Conservation (phyloP, 1,284 basidiomycete genomes). For the Apiotrichum laibachii region DNA sequence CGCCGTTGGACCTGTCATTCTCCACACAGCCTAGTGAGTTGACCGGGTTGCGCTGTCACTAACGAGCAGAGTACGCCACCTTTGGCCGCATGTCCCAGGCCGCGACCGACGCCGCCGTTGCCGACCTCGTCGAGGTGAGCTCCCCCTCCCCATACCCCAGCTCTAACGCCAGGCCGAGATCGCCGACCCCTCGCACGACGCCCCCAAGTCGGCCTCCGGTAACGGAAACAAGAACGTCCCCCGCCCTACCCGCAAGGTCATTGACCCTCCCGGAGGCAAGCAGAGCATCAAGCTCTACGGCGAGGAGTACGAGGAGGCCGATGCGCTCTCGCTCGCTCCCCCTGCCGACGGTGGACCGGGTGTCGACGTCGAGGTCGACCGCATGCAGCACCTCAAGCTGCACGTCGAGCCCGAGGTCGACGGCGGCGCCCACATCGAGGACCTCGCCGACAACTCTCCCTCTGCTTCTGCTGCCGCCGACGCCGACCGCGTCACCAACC, state of each 20-base stretch:
- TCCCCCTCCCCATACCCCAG: slow-evolving; percentile 1
- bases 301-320: slow-evolving; percentile 48
- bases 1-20: not conserved
- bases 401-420: slow-evolving; percentile 46
- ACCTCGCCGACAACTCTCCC: slow-evolving; percentile 13
- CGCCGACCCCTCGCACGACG: slow-evolving; percentile 41
- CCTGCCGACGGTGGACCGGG: slow-evolving; percentile 41
- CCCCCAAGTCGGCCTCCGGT: slow-evolving; percentile 32
- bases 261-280: slow-evolving; percentile 48
- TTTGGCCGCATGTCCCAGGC: slow-evolving; percentile 49
- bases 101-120: slow-evolving; percentile 50
- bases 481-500: slow-evolving; percentile 30
- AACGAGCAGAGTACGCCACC: slow-evolving; percentile 48
- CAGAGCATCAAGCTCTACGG: slow-evolving; percentile 40
- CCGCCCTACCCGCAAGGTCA: slow-evolving; percentile 48
- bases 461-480: not conserved
- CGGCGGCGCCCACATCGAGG: slow-evolving; percentile 42
- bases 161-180: slow-evolving; percentile 44
- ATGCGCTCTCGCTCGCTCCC: slow-evolving; percentile 48
- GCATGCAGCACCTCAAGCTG: slow-evolving; percentile 44
- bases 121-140: slow-evolving; percentile 49
- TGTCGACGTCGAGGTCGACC: slow-evolving; percentile 44
- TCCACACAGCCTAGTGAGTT: slow-evolving; percentile 37
- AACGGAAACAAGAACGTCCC: slow-evolving; percentile 33
- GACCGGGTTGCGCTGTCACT: not conserved